Conservation (phyloP, 495 filamentous ascomycete species). For the Hyphodiscus hymeniophilus region DNA sequence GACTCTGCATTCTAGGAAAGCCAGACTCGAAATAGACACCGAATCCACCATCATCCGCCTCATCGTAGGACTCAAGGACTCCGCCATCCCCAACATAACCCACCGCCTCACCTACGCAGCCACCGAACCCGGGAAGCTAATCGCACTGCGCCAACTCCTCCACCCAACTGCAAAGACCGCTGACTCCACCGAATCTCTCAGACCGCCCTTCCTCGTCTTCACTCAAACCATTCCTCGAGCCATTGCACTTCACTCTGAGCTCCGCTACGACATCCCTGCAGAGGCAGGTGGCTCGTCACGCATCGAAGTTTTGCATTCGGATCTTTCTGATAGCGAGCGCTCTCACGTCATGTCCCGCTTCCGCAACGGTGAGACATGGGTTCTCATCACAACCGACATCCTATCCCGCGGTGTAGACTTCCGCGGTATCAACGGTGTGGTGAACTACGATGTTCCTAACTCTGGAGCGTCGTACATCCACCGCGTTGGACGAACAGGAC, state of each 20-base stretch:
- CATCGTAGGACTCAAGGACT: slow-evolving; percentile 91
- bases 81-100: slow-evolving; percentile 80
- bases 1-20: slow-evolving; percentile 45
- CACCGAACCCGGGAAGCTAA: slow-evolving; percentile 86
- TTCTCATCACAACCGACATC: slow-evolving; percentile 90
- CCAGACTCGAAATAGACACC: slow-evolving; percentile 24
- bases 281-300: slow-evolving; percentile 80
- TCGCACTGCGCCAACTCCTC: slow-evolving; percentile 87
- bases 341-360: slow-evolving; percentile 80
- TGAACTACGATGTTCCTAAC: slow-evolving; percentile 94
- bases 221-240: slow-evolving; percentile 90
- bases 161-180: slow-evolving; percentile 58
- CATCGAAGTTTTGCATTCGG: slow-evolving; percentile 84
- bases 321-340: slow-evolving; percentile 68
- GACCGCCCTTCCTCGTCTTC: slow-evolving; percentile 88
- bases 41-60: slow-evolving; percentile 62
- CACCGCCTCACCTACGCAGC: slow-evolving; percentile 88
- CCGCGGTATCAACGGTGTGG: slow-evolving; percentile 81
- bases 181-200: slow-evolving; percentile 51
- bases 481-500: slow-evolving; percentile 82
- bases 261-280: slow-evolving; percentile 88
- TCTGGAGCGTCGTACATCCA: slow-evolving; percentile 87
- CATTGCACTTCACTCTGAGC: slow-evolving; percentile 75
- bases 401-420: slow-evolving; percentile 90
- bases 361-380: slow-evolving; percentile 88